These are phyloP conservation scores for Cryptosporidium baileyi DNA, from an alignment of 169 alveolate genomes.

Conservation along the genomic window DNA sequence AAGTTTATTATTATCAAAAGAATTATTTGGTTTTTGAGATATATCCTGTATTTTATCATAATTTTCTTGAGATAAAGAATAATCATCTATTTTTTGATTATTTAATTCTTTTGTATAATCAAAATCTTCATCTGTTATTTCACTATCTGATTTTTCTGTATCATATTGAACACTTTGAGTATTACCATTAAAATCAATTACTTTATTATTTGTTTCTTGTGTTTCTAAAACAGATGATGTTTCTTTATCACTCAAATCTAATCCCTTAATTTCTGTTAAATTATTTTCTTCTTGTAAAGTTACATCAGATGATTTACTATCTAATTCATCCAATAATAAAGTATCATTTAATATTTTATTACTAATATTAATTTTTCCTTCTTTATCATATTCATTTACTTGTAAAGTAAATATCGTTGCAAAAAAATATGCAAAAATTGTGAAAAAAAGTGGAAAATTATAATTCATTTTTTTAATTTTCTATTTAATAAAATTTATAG, in stretches of 20 bases:
- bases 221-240: slow-evolving; percentile 18
- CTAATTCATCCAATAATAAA: slow-evolving; percentile 9
- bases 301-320: slow-evolving; percentile 16
- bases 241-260: slow-evolving; percentile 8
- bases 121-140: slow-evolving; percentile 34
- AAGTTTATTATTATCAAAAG: too few relatives aligned
- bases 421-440: too few relatives aligned
- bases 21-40: too few relatives aligned
- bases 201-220: neutral
- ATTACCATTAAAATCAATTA: neutral
- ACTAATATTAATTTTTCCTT: too few relatives aligned
- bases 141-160: neutral
- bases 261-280: neutral
- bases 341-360: slow-evolving; percentile 1
- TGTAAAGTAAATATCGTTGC: slow-evolving; percentile 49
- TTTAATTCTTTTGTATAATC: slow-evolving; percentile 45
- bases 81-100: slow-evolving; percentile 33
- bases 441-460: too few relatives aligned
- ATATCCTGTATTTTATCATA: slow-evolving; percentile 70
- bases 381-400: slow-evolving; percentile 20
- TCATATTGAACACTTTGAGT: neutral
- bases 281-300: neutral
- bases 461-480: too few relatives aligned
- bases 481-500: too few relatives aligned
- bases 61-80: slow-evolving; percentile 65